A percentile compares a stretch with the other conserved stretches of the same genome.
Evolutionary conservation across 495 filamentous ascomycete genomes (phyloP).

Genomic region (Penicillium pulvis): DNA sequence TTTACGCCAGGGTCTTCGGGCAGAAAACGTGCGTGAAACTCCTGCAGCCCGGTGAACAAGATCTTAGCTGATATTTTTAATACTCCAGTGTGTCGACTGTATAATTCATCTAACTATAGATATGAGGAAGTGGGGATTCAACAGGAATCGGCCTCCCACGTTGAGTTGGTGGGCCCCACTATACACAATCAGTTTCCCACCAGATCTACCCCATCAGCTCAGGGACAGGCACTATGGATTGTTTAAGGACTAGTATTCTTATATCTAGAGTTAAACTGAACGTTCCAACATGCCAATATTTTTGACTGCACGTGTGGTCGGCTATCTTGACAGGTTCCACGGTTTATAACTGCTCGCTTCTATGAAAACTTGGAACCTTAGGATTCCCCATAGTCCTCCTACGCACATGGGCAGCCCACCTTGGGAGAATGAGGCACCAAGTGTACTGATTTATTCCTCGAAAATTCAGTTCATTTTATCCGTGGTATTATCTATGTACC

Average conservation of each 20-base stretch:
- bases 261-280: not conserved
- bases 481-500: not conserved
- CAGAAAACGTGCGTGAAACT: no score
- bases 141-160: not conserved
- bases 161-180: constrained; percentile 4
- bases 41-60: no score
- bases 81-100: not conserved
- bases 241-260: not conserved
- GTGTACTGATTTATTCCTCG: no score
- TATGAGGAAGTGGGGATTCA: not conserved
- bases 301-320: not conserved
- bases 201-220: not conserved
- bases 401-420: not conserved
- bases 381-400: not conserved
- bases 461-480: not conserved
- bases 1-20: no score
- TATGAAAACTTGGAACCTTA: not conserved
- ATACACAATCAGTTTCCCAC: not conserved
- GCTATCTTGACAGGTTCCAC: not conserved
- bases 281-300: not conserved
- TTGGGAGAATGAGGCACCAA: no score
- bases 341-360: not conserved
- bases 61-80: no score
- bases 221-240: not conserved
- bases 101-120: not conserved